phyloP scores from a whole-genome alignment of 192 early-diverging fungal genomes.

The Umbelopsis ramanniana region DNA sequence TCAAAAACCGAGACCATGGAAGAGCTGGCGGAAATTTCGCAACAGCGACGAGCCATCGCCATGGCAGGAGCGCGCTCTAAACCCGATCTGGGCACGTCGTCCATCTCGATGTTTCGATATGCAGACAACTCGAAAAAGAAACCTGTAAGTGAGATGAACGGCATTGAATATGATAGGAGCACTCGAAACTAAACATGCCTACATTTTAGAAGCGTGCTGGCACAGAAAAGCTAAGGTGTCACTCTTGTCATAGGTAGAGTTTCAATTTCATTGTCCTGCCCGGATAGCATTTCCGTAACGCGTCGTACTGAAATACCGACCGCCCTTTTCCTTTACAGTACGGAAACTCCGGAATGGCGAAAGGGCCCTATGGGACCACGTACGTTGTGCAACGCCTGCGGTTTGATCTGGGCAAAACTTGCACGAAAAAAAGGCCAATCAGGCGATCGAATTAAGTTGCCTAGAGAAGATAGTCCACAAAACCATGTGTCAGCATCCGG shows the following conservation, averaged over 20 bases:
- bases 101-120: slow-evolving; percentile 20
- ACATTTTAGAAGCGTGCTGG: slow-evolving; percentile 7
- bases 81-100: background rate
- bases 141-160: background rate
- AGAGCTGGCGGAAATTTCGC: slow-evolving; percentile 5
- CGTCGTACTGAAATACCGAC: no score
- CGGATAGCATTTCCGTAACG: background rate
- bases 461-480: background rate
- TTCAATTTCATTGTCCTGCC: background rate
- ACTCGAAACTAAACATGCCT: background rate
- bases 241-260: slow-evolving; percentile 1
- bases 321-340: background rate
- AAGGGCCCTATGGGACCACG: slow-evolving; percentile 28
- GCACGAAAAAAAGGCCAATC: slow-evolving; percentile 9
- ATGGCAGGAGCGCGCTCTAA: slow-evolving; percentile 14
- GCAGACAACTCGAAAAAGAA: slow-evolving; percentile 15
- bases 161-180: background rate
- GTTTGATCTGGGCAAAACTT: slow-evolving; percentile 28
- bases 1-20: slow-evolving; percentile 1
- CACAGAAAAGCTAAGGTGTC: slow-evolving; percentile 6
- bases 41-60: background rate
- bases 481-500: background rate
- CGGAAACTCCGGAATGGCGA: slow-evolving; percentile 32
- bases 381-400: slow-evolving; percentile 28
- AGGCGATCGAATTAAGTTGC: background rate